Base-by-base conservation (phyloP, 768 basidiomycete genomes). In the Sistotremastrum suecicum region DNA sequence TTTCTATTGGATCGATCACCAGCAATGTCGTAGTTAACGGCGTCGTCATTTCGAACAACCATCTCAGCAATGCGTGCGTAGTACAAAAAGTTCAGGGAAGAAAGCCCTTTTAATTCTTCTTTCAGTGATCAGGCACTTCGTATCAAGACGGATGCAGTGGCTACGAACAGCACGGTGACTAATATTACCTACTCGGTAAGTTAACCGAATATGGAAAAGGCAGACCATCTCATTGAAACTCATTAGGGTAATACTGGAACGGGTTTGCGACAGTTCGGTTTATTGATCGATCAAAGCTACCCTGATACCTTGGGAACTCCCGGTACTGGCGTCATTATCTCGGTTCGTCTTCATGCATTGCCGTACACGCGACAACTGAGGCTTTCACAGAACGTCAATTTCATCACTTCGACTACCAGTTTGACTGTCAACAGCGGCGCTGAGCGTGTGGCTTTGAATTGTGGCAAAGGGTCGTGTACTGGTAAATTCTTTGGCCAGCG, bases 221-320 rank as follows among this genome's bases (percentile, higher is more conserved):
- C 3, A 32, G 5, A 12, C n/a, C 20, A 7, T 6, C 34, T 45
- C 10, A n/a, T 10, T 35, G 12, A 29, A 41, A 37, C 7, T 37
- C 39, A 9, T 10, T n/a, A 73, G 67, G 72, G 66, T 34, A 80
- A 82, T 56, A 72, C 66, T 9, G 75, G 69, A 2, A 70, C 58
- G 6, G 71, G 71, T 7, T 62, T 71, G 6, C 62, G 60, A 1
- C 12, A 56, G 32, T 81, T 70, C 47, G 80, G 79, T 33, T 59
- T 82, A 0, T 43, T 83, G 49, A 77, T 83, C 34, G 74, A 78
- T 54, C 74, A 78, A 68, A 79, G 75, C 54, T 80, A 81, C 55
- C 76, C 78, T 4, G 50, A 57, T 28, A 64, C 66, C 7, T 52
- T 75, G 10, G 71, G 72, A 11, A 71, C 63, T 0, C 74, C 80